phyloP scores from a whole-genome alignment of 768 basidiomycete species.

The Mycena maculata region DNA sequence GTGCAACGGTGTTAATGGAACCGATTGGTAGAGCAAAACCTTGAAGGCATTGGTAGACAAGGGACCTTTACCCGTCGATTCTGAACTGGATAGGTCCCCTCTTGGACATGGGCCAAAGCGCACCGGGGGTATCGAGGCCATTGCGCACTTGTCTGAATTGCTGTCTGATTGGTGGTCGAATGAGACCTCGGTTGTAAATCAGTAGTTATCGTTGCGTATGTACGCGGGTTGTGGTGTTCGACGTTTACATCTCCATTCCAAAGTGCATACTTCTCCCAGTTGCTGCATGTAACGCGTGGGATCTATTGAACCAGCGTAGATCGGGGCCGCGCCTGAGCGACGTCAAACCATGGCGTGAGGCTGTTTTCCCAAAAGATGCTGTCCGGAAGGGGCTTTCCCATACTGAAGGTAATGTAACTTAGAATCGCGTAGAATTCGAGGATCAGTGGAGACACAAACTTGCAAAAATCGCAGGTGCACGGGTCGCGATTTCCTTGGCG shows the following conservation, averaged over 20 bases:
- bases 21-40: conserved; percentile 58
- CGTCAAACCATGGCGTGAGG: conserved; percentile 45
- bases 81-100: background rate
- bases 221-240: too few relatives aligned
- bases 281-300: conserved; percentile 35
- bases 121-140: conserved; percentile 25
- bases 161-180: conserved; percentile 32
- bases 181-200: background rate
- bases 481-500: too few relatives aligned
- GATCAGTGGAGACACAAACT: conserved; percentile 35
- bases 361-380: conserved; percentile 43
- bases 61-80: conserved; percentile 26
- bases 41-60: conserved; percentile 70
- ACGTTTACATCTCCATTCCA: conserved; percentile 42
- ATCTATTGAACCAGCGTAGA: conserved; percentile 43
- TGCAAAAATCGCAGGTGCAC: conserved; percentile 54
- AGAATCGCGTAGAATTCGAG: background rate
- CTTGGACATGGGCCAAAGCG: conserved; percentile 1
- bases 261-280: conserved; percentile 36
- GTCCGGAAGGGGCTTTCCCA: conserved; percentile 48
- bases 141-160: conserved; percentile 27
- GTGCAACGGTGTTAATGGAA: conserved; percentile 1
- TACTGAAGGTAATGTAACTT: conserved; percentile 35
- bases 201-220: too few relatives aligned
- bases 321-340: conserved; percentile 48